These are phyloP conservation scores for Rutstroemia sp. DNA, from an alignment of 2,329 filamentous ascomycete genomes.

Conservation along the genomic window DNA sequence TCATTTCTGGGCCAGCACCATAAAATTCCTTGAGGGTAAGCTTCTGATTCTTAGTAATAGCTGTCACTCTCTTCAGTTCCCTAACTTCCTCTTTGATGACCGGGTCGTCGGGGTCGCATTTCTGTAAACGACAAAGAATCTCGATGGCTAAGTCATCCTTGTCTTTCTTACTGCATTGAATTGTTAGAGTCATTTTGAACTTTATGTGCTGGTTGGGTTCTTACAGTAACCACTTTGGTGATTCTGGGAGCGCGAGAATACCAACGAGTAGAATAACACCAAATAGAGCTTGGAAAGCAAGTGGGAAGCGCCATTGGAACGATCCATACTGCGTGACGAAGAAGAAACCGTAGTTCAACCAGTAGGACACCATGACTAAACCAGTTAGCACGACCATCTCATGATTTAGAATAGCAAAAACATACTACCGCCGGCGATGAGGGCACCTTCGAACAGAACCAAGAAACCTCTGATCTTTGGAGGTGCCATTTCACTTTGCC, in stretches of 20 bases:
- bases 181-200: background rate
- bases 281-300: constrained; percentile 52
- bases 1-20: constrained; percentile 36
- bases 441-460: constrained; percentile 52
- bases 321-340: constrained; percentile 44
- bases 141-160: constrained; percentile 16
- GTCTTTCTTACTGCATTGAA: constrained; percentile 2
- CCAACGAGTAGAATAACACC: constrained; percentile 48
- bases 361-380: constrained; percentile 38
- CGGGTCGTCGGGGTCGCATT: constrained; percentile 3
- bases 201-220: background rate
- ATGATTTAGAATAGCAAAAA: background rate
- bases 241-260: constrained; percentile 47
- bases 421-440: constrained; percentile 45
- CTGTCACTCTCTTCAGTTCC: constrained; percentile 27
- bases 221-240: constrained; percentile 36
- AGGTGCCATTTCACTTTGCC: constrained; percentile 53
- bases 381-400: background rate
- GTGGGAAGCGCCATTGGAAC: constrained; percentile 53
- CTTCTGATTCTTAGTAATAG: constrained; percentile 27
- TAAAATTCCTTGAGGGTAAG: constrained; percentile 19
- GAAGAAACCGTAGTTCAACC: constrained; percentile 53
- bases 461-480: constrained; percentile 51
- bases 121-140: constrained; percentile 24
- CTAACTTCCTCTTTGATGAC: constrained; percentile 19